Evolutionary conservation across 495 filamentous ascomycete species (phyloP), one percentile per base, ranked within the genome.

Genomic region (Chaetomium tenue): DNA sequence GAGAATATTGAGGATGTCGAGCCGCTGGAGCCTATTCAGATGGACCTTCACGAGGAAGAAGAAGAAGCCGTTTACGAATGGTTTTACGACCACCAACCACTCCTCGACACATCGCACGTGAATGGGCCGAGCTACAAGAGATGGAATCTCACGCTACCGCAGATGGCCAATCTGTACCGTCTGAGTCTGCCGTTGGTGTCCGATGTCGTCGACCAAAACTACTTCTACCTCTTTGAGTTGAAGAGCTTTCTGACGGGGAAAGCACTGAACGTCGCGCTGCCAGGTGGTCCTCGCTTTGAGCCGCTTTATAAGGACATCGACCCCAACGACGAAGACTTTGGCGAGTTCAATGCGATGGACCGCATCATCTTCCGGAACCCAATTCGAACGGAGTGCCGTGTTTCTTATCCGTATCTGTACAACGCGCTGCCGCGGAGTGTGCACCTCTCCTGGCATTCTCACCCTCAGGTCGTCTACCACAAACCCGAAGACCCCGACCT

Each of bases 1-100:
- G 95, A 99, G 75, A 99, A 99, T 68, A 94, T 99, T 59, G 95
- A 98, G 72, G 95, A 97, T 73, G 95, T 98, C 12, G 95, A 99
- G 74, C 95, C 95, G 0, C 79, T 97, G 65, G 95, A 99, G 76
- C 95, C 95, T 15, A 97, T 99, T 70, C 95, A 97, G 79, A 94
- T 98, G 92, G 95, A 99, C 74, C 86, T 99, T 5, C 94, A 99
- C 66, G 92, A 97, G 68, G 83, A 86, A n/a, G 95, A 99, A 78
- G 95, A 99, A 78, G 85, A 81, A 7, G 85, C 95, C 13, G 91
- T 98, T 1, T 88, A 86, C 67, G 94, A 97, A 63, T 99, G 95
- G 95, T 91, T 99, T 70, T 99, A 99, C 73, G 95, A 99, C 63
- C 92, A 97, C 75, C 86, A 91, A 44, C 92, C 95, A 26, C 83